Evolutionary conservation across 2,329 filamentous ascomycete species (phyloP), one percentile per base, ranked within the genome.

Genomic region (Akanthomyces dipterigenus): DNA sequence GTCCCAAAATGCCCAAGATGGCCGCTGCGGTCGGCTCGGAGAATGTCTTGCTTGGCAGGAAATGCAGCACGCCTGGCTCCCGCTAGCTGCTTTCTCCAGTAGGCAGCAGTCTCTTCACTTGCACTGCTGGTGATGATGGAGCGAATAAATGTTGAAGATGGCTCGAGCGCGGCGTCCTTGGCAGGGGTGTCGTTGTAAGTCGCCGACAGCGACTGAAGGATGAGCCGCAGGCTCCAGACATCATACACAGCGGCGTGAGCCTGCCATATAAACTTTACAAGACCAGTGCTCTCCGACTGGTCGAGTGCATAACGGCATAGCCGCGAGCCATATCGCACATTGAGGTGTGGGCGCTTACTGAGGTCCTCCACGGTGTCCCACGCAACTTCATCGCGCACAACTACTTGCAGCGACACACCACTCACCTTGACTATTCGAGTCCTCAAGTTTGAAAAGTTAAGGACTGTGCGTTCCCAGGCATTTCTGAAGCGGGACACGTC

Each of bases 371-470:
- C 54, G n/a, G 46, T 6, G 46, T 49, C 24, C 46, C 46, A 49
- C 24, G 8, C 46, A 12, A 49, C 18, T n/a, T 28, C 46, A 31
- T 18, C 24, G 24, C 24, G 24, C 3, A 63, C 43, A 28, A 64
- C 54, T 3, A 31, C 46, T 24, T 49, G 46, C 46, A 49, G n/a
- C 22, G 46, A 31, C 46, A 31, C 18, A 18, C 46, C 46, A 31
- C 31, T 14, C 12, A 49, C 63, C 22, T 8, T 49, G 11, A 28
- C 46, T 3, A 49, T 31, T 24, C 24, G 46, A 22, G 63, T 63
- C 11, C 64, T 57, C 14, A 64, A 46, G 24, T 63, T 65, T 16
- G 61, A n/a, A 31, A 50, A 62, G 6, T 38, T 49, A 4, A 3
- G 26, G 1, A 62, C 59, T 38, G 55, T 55, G 5, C 26, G 34